These are phyloP conservation scores for Candida gorgasii DNA, from an alignment of 805 yeast species.

Conservation along the genomic window DNA sequence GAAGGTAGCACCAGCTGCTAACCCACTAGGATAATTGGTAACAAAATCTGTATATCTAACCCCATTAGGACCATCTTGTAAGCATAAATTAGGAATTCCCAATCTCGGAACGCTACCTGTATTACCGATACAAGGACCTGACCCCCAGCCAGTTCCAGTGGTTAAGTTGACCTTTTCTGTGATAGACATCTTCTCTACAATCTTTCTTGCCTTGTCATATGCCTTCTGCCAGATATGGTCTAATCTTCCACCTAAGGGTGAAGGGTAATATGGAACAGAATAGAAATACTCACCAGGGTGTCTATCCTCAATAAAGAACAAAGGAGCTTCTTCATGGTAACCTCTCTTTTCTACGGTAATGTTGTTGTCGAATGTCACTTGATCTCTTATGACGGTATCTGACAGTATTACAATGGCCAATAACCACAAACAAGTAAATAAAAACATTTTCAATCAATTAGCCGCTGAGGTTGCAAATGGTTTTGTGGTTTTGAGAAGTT, in stretches of 20 bases:
- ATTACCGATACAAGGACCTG: slow-evolving; percentile 63
- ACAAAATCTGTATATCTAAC: slow-evolving; percentile 57
- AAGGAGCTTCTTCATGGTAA: slow-evolving; percentile 33
- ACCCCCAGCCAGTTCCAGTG: slow-evolving; percentile 64
- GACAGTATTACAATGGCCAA: neutral
- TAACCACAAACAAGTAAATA: neutral
- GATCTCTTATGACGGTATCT: neutral
- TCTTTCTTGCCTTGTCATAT: slow-evolving; percentile 52
- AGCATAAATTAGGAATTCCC: slow-evolving; percentile 54
- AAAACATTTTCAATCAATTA: neutral
- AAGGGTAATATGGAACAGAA: slow-evolving; percentile 34
- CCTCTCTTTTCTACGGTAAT: slow-evolving; percentile 20
- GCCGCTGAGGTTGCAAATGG: slow-evolving; percentile 8
- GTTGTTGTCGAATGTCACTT: neutral
- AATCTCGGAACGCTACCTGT: slow-evolving; percentile 59
- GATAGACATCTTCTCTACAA: slow-evolving; percentile 57
- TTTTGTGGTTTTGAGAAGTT: neutral
- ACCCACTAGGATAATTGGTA: slow-evolving; percentile 58
- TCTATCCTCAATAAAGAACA: slow-evolving; percentile 29
- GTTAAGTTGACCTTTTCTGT: slow-evolving; percentile 63
- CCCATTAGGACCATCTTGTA: slow-evolving; percentile 66
- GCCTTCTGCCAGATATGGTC: slow-evolving; percentile 59
- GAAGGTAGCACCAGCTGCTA: slow-evolving; percentile 60
- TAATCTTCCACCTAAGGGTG: slow-evolving; percentile 48
- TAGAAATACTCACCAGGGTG: slow-evolving; percentile 28